Conservation (phyloP, 1,139 yeast genomes). For the Pichia sp. region DNA sequence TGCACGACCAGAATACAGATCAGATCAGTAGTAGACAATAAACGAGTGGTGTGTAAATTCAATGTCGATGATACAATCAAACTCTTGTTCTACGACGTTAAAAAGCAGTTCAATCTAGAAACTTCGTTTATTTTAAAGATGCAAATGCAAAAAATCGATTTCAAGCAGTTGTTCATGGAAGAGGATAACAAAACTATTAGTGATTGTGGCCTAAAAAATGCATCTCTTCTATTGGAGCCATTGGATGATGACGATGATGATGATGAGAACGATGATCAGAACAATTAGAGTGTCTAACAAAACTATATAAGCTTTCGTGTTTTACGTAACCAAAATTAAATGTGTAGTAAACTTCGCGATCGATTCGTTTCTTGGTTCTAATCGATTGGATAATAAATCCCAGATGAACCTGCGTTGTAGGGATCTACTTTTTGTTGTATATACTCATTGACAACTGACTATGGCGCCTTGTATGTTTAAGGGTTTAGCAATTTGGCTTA, state of each 20-base stretch:
- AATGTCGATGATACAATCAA: conserved; percentile 47
- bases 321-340: no score
- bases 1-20: conserved; percentile 72
- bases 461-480: no score
- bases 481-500: no score
- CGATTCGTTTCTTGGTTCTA: no score
- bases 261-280: no score
- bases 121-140: conserved; percentile 55
- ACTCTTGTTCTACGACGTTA: conserved; percentile 51
- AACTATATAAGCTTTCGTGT: no score
- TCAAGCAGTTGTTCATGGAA: conserved; percentile 33
- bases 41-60: conserved; percentile 72
- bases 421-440: no score
- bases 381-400: no score
- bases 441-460: no score
- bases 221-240: conserved; percentile 65
- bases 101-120: conserved; percentile 44
- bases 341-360: no score
- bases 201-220: conserved; percentile 73
- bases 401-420: no score
- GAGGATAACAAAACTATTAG: conserved; percentile 53
- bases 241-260: not conserved
- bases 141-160: conserved; percentile 22
- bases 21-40: conserved; percentile 74
- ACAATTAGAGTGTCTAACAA: no score